Base-by-base conservation (phyloP, 2,329 filamentous ascomycete genomes). In the Fusarium siculi region DNA sequence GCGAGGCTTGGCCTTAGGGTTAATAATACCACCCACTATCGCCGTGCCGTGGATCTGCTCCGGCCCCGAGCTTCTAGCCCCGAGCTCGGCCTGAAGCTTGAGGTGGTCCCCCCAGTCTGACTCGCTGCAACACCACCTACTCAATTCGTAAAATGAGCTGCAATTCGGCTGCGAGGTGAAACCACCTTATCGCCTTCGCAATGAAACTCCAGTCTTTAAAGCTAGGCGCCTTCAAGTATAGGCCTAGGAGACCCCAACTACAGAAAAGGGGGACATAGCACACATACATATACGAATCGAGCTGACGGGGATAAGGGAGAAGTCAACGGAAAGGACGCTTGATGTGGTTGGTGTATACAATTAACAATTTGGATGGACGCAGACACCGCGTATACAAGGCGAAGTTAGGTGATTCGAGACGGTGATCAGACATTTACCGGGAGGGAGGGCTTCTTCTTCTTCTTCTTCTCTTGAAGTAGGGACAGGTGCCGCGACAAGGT, bases 81-180 rank as follows among this genome's bases (percentile, higher is more conserved):
- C 72, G 72, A 74, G 63, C 72, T 74, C 72, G 72, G 67, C 72
- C 72, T 74, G 72, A 74, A 74, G 72, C 56, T 67, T 74, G 72
- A 74, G 72, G 72, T 74, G 68, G 47, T 36, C 30, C 68, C 71
- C 71, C 64, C 58, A 66, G 62, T 62, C 72, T 74, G 72, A 74
- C 72, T 74, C 72, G 72, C 54, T 66, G 50, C 60, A 43, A 72
- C 72, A 72, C 71, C 58, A 74, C 59, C 67, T 67, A 53, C 59
- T 69, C 56, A 55, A 66, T 74, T 39, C 57, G 67, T 72, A 62
- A 74, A 70, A 74, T 74, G 59, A 69, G 65, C 47, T 55, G 30
- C 34, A 54, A 37, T 53, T 55, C 59, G 23, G 49, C 49, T 66
- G 54, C 15, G 54, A 73, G 62, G 55, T 66, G 69, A 60, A 69